Evolutionary conservation across 1,284 basidiomycete genomes (phyloP).

Genomic region (Agaricales sp.): DNA sequence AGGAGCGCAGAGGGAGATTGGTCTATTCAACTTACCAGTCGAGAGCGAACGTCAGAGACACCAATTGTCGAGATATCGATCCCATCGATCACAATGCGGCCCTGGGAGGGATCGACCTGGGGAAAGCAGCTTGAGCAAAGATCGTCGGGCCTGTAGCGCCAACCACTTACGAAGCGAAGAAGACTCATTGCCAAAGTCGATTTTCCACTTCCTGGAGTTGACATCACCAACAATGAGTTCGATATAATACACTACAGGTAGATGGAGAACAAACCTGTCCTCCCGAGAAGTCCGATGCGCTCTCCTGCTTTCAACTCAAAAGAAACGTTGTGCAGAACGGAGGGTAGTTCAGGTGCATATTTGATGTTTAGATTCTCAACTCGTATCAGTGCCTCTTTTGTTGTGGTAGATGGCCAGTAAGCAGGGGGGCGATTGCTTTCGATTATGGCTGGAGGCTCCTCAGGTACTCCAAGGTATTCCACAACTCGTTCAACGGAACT

Average conservation of each 20-base stretch:
- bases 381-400: constrained; percentile 35
- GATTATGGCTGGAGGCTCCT: constrained; percentile 71
- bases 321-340: constrained; percentile 71
- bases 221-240: not conserved
- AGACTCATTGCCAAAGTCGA: constrained; percentile 81
- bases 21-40: constrained; percentile 37
- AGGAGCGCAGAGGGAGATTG: not conserved
- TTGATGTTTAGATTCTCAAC: constrained; percentile 73
- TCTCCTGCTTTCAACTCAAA: constrained; percentile 55
- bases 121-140: constrained; percentile 1
- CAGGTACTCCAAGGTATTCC: constrained; percentile 83
- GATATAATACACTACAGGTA: not conserved
- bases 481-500: constrained; percentile 82
- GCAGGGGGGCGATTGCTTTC: constrained; percentile 63
- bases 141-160: not conserved
- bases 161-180: constrained; percentile 63
- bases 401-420: constrained; percentile 78
- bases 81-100: constrained; percentile 78
- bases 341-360: constrained; percentile 78
- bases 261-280: constrained; percentile 45
- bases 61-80: constrained; percentile 87
- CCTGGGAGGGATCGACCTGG: constrained; percentile 68
- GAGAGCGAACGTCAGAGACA: constrained; percentile 71
- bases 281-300: constrained; percentile 62
- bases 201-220: constrained; percentile 43